Base-by-base conservation (phyloP, 306 rosid species). In the Corylus avellana region DNA sequence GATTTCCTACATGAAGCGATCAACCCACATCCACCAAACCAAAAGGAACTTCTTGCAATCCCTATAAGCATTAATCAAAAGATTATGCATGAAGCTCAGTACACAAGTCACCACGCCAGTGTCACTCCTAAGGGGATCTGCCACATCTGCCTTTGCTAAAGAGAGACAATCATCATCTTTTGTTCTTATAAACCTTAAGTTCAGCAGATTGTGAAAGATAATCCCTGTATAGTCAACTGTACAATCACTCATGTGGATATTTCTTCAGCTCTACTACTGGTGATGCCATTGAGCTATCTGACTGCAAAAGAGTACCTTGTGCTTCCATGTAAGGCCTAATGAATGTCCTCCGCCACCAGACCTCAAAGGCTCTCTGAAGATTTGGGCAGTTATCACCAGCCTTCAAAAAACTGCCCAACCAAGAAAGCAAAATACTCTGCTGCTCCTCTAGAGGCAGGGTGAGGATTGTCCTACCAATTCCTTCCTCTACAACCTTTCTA, bases 281-380 rank as follows among this genome's bases (percentile, higher is more conserved):
- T 57, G 86, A 73, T 57, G 78, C 39, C 82, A 67, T 76, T 79
- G 84, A 82, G 80, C 78, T 69, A 85, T 89, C 94, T 73, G 86
- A 69, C 82, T 82, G 81, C 35, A 70, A 71, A 51, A 79, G 77
- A 80, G 75, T 87, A 50, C 86, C 89, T 78, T 92, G 91, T 39
- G 81, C 83, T 63, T 90, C 96, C 37, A 79, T 76, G 42, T 87
- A 86, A 3, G 94, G 97, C 76, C 94, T 86, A 63, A 92, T 83
- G 73, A 94, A 94, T 67, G 98, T 92, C 67, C 98, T 87, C 42
- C 98, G 83, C 98, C 98, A 92, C 98, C 98, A 94, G 6, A 94
- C 98, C 79, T 94, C 98, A 13, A 94, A 94, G 44, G 98, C 97
- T 82, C 88, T 88, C 80, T 90, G 94, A 85, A 94, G 98, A 79